Conservation (phyloP, 306 rosid species). For the Mimosa pudica region DNA sequence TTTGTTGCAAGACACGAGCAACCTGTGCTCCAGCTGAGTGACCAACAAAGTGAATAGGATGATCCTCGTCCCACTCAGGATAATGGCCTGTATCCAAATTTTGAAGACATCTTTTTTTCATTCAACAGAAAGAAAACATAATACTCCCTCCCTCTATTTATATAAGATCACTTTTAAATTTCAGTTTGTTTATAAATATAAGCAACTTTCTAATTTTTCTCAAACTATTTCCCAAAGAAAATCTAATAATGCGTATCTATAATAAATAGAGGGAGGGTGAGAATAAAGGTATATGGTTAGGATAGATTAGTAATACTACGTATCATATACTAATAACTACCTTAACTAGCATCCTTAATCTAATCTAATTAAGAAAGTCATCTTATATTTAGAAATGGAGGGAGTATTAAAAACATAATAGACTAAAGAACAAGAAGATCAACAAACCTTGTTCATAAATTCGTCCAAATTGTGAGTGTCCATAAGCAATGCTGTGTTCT, state of each 20-base stretch:
- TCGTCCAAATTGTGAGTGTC: slow-evolving; percentile 83
- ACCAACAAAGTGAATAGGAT: slow-evolving; percentile 93
- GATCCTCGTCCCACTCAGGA: slow-evolving; percentile 98
- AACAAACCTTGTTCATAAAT: slow-evolving; percentile 72
- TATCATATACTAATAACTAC: no score
- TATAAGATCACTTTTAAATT: no score
- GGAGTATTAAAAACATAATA: neutral
- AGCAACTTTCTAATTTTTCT: no score
- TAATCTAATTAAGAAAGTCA: no score
- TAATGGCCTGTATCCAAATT: slow-evolving; percentile 70
- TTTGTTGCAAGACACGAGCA: slow-evolving; percentile 90
- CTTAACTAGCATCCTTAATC: no score
- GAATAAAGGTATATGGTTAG: no score
- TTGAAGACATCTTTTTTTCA: slow-evolving; percentile 5
- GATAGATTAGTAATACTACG: no score
- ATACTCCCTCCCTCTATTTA: neutral
- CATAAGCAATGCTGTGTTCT: slow-evolving; percentile 89
- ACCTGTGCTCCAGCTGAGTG: slow-evolving; percentile 99
- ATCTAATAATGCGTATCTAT: no score
- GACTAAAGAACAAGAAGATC: slow-evolving; percentile 22
- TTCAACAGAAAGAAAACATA: neutral
- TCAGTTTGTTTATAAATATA: no score
- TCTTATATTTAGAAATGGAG: no score
- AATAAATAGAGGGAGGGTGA: no score
- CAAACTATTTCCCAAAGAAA: no score